These are phyloP conservation scores for Phytomonas serpens DNA, from an alignment of 208 protist species.

Conservation along the genomic window DNA sequence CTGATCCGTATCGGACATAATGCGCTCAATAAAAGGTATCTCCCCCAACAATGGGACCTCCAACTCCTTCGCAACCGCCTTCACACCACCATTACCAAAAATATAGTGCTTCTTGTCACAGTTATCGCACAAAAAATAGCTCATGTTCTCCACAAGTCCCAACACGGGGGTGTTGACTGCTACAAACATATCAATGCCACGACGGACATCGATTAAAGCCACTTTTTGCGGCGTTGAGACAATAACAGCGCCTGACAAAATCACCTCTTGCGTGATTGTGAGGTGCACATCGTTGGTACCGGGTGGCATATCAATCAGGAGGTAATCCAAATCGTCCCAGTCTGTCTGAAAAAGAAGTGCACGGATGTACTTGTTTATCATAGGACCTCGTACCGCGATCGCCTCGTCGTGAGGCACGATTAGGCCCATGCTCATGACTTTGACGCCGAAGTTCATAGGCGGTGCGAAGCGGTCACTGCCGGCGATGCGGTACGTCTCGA, in stretches of 20 bases:
- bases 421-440: constrained; percentile 90
- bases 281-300: constrained; percentile 91
- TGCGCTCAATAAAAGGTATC: constrained; percentile 87
- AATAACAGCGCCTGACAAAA: constrained; percentile 92
- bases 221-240: constrained; percentile 96
- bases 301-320: constrained; percentile 91
- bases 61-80: constrained; percentile 77
- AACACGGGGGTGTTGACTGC: constrained; percentile 93
- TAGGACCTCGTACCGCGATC: constrained; percentile 87
- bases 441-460: constrained; percentile 86
- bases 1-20: constrained; percentile 88
- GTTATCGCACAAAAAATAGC: constrained; percentile 91
- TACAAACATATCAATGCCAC: constrained; percentile 94
- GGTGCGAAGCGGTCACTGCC: constrained; percentile 80
- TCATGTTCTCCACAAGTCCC: constrained; percentile 98
- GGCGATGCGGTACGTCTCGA: constrained; percentile 80
- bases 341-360: constrained; percentile 84
- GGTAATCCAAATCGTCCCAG: constrained; percentile 90
- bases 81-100: constrained; percentile 90
- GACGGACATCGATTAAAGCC: constrained; percentile 85
- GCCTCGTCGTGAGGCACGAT: constrained; percentile 81
- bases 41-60: constrained; percentile 88
- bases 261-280: constrained; percentile 84
- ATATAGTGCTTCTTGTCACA: constrained; percentile 87
- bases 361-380: constrained; percentile 89